Evolutionary conservation across 1,284 basidiomycete species (phyloP), one percentile per base, ranked within the genome.

Genomic region (Ceratobasidium sp.): DNA sequence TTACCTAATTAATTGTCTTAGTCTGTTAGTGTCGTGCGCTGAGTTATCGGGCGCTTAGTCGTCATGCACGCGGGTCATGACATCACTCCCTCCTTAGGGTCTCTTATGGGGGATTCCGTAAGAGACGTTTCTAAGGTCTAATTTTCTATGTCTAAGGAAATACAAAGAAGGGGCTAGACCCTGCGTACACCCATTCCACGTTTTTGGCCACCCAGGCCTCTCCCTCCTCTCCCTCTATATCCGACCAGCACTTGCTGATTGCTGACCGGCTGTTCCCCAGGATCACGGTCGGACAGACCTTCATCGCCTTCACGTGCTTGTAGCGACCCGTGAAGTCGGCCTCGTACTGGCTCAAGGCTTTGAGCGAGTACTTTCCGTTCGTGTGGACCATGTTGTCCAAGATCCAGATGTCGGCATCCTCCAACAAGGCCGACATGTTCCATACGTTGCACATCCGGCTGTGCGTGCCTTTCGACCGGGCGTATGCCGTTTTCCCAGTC

Each of bases 261-360:
- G 52, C n/a, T 0, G n/a, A 1, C 52, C n/a, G 52, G 52, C 52
- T 54, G 11, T 54, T 54, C 8, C 52, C 52, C 32, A 59, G 34
- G 34, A 59, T 59, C 6, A 32, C 56, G 1, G 32, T 59, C 32
- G 34, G 56, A 19, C 29, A 17, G 17, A 59, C 29, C 52, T 54
- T 54, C 52, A 54, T 54, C 9, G 22, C 9, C 52, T 54, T 54
- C n/a, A 54, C 22, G 6, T 54, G 52, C 3, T 9, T 25, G 52
- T 54, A 54, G 1, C 52, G 8, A 0, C 52, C 29, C 11, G 17
- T 34, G 56, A 62, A 62, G 59, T 62, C 37, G 6, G 40, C 59
- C 34, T 62, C 7, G 59, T 62, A 62, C 59, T 43, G 59, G 59
- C 59, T 62, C 17, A 62, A 37, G 0, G 59, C 59, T 37, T 62